These are phyloP conservation scores for Taiozyma sp. DNA, from an alignment of 1,139 yeast species.

Conservation along the genomic window DNA sequence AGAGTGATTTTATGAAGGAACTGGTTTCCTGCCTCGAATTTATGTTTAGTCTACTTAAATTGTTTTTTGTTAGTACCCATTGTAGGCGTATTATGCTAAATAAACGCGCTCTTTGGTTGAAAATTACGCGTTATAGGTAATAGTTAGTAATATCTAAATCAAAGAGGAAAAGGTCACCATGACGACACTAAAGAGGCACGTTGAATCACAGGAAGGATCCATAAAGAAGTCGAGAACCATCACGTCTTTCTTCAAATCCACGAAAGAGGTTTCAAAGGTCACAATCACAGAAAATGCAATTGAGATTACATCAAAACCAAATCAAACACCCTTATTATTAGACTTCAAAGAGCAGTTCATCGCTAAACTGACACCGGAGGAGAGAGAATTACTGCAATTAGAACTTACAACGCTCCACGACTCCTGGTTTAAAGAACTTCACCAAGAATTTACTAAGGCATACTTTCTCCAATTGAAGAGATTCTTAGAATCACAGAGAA, in stretches of 20 bases:
- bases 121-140: neutral
- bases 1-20: neutral
- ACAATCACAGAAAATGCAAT: neutral
- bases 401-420: constrained; percentile 70
- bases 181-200: neutral
- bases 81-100: too few relatives aligned
- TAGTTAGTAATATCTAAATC: neutral
- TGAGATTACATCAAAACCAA: neutral
- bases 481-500: constrained; percentile 39
- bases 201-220: neutral
- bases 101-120: neutral
- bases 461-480: constrained; percentile 72
- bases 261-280: neutral
- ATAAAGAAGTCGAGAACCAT: neutral
- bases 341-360: constrained; percentile 39
- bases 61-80: neutral
- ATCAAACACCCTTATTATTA: neutral
- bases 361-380: constrained; percentile 43
- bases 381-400: constrained; percentile 48
- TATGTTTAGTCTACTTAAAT: neutral
- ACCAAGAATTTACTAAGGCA: constrained; percentile 74
- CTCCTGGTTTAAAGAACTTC: constrained; percentile 70
- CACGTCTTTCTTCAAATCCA: neutral
- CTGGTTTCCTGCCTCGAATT: neutral
- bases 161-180: neutral